These are phyloP conservation scores for Neltuma alba DNA, from an alignment of 306 rosid genomes.

Conservation along the genomic window DNA sequence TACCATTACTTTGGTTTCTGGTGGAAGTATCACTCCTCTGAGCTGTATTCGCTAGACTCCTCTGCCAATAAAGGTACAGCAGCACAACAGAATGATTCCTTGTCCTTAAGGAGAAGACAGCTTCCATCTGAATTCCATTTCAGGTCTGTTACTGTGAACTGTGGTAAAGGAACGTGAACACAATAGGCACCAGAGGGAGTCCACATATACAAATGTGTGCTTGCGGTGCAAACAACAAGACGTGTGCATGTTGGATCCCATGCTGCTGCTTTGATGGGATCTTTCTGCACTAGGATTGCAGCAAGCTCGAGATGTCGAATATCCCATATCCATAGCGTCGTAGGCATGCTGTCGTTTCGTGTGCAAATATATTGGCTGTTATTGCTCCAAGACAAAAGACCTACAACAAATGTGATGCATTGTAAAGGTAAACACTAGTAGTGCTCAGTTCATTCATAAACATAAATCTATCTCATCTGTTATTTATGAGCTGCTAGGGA, in stretches of 20 bases:
- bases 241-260: constrained; percentile 93
- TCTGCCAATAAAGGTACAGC: constrained; percentile 70
- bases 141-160: constrained; percentile 67
- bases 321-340: constrained; percentile 94
- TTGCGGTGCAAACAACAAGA: constrained; percentile 81
- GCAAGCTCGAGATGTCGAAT: constrained; percentile 81
- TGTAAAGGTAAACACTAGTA: background rate
- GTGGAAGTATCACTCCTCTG: constrained; percentile 62
- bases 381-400: constrained; percentile 86
- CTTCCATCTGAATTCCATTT: constrained; percentile 97
- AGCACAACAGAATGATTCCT: constrained; percentile 90
- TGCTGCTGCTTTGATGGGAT: constrained; percentile 80
- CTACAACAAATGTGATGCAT: constrained; percentile 44
- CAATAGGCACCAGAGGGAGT: constrained; percentile 92
- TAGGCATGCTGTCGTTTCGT: constrained; percentile 94
- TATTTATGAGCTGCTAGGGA: background rate
- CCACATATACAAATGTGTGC: constrained; percentile 93
- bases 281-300: constrained; percentile 88
- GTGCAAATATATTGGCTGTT: constrained; percentile 93
- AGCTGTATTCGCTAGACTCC: constrained; percentile 87
- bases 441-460: background rate
- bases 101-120: constrained; percentile 90
- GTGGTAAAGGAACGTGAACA: constrained; percentile 71
- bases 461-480: background rate
- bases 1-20: constrained; percentile 28